Conservation (phyloP, 345 rosid genomes). For the Orychophragmus violaceus region DNA sequence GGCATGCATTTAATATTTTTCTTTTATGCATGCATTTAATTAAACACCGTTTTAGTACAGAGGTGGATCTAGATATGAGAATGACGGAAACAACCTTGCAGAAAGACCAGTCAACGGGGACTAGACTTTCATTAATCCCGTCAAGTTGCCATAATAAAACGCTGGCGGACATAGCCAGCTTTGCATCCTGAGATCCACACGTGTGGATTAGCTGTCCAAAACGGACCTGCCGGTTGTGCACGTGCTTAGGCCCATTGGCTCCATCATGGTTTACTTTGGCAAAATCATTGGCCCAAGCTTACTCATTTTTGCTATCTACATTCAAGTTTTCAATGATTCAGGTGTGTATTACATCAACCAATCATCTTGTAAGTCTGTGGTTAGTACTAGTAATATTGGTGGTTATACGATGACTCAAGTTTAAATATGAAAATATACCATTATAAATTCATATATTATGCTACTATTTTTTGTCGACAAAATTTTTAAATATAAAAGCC, state of each 20-base stretch:
- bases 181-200: conserved; percentile 2
- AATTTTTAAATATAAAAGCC: too few species aligned
- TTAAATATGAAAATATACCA: not conserved
- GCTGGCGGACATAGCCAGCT: conserved; percentile 14
- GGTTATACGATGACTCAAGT: not conserved
- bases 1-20: conserved; percentile 15
- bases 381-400: not conserved
- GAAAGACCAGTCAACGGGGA: conserved; percentile 6
- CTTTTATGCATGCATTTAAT: too few species aligned
- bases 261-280: conserved; percentile 4
- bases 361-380: not conserved
- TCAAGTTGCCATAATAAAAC: not conserved
- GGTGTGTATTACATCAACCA: not conserved
- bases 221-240: conserved; percentile 7
- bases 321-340: conserved; percentile 15
- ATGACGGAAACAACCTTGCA: conserved; percentile 13
- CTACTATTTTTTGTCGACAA: too few species aligned
- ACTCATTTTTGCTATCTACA: not conserved
- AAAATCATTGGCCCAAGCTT: not conserved
- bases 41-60: not conserved
- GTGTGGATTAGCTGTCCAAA: conserved; percentile 22
- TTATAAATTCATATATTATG: too few species aligned
- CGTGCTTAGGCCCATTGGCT: conserved; percentile 13
- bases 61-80: not conserved
- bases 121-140: not conserved